phyloP scores from a whole-genome alignment of 176 grass and related monocot species.

The Aegilops tauschii region DNA sequence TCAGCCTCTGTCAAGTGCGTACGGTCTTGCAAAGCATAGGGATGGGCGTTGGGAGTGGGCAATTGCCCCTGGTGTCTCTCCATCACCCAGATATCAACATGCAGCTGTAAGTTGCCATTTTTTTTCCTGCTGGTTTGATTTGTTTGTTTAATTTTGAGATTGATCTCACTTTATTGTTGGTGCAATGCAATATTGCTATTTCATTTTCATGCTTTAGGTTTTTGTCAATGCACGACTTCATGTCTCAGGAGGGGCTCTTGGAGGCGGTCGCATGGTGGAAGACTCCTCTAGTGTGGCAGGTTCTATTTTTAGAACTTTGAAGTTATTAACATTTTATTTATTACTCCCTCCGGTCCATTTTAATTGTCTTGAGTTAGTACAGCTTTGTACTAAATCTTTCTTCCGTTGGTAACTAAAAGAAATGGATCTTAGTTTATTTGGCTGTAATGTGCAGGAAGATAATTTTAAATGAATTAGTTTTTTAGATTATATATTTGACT shows the following conservation, averaged over 20 bases:
- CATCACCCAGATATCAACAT: slow-evolving; percentile 99
- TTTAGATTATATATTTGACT: slow-evolving; percentile 3
- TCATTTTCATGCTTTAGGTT: slow-evolving; percentile 57
- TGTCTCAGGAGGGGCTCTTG: slow-evolving; percentile 99
- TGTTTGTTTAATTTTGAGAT: slow-evolving; percentile 25
- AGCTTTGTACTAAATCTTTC: neutral
- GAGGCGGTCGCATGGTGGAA: slow-evolving; percentile 97
- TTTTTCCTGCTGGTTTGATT: neutral
- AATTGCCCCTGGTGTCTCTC: slow-evolving; percentile 95
- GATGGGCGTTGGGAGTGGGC: slow-evolving; percentile 99
- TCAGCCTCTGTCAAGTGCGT: slow-evolving; percentile 85
- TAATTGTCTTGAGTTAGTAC: too few species aligned
- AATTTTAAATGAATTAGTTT: slow-evolving; percentile 6
- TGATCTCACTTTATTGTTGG: neutral
- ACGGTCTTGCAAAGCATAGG: slow-evolving; percentile 99
- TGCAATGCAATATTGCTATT: slow-evolving; percentile 29
- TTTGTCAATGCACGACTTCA: slow-evolving; percentile 99
- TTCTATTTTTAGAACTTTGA: slow-evolving; percentile 21
- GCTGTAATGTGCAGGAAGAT: neutral
- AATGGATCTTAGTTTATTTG: slow-evolving; percentile 2
- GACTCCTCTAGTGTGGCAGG: slow-evolving; percentile 95
- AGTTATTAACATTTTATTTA: neutral
- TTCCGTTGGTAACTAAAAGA: neutral
- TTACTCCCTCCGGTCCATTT: neutral
- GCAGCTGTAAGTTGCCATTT: slow-evolving; percentile 72